Evolutionary conservation across 129 eudicot species (phyloP).

Genomic region (Logfia minima): DNA sequence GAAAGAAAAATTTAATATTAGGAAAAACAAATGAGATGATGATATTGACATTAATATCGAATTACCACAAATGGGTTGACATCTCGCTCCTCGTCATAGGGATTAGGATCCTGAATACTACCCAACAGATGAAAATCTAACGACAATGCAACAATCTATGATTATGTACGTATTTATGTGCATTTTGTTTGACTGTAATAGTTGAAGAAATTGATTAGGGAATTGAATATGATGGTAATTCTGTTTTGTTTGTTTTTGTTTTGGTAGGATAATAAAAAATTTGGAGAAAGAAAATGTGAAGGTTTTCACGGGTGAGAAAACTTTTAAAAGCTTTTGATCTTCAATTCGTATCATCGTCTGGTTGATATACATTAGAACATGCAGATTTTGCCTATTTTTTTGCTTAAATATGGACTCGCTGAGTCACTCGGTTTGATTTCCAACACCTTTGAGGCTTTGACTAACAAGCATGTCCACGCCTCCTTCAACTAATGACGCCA

Average conservation of each 20-base stretch:
- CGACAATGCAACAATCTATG: neutral
- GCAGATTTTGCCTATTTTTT: slow-evolving; percentile 20
- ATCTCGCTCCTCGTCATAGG: slow-evolving; percentile 24
- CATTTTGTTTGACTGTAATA: slow-evolving; percentile 16
- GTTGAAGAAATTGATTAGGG: slow-evolving; percentile 15
- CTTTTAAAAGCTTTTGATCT: slow-evolving; percentile 5
- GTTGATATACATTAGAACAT: slow-evolving; percentile 11
- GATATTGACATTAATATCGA: neutral
- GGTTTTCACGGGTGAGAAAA: slow-evolving; percentile 37
- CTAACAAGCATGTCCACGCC: no score
- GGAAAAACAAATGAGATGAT: slow-evolving; percentile 2
- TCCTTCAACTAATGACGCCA: no score
- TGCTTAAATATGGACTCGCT: neutral
- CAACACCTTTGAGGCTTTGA: neutral
- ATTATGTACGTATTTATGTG: neutral
- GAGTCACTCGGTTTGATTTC: no score
- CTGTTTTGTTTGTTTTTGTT: neutral
- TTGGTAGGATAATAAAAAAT: slow-evolving; percentile 9
- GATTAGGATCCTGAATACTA: slow-evolving; percentile 27
- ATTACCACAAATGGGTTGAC: slow-evolving; percentile 35
- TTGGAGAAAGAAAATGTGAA: slow-evolving; percentile 19
- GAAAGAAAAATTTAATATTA: neutral
- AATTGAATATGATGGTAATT: slow-evolving; percentile 21
- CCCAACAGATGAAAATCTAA: slow-evolving; percentile 28
- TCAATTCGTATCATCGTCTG: slow-evolving; percentile 18